A percentile compares a stretch with the other conserved stretches of the same genome.
These are phyloP conservation scores for Gastrodia elata DNA, from an alignment of 106 monocot genomes.

Conservation along the genomic window DNA sequence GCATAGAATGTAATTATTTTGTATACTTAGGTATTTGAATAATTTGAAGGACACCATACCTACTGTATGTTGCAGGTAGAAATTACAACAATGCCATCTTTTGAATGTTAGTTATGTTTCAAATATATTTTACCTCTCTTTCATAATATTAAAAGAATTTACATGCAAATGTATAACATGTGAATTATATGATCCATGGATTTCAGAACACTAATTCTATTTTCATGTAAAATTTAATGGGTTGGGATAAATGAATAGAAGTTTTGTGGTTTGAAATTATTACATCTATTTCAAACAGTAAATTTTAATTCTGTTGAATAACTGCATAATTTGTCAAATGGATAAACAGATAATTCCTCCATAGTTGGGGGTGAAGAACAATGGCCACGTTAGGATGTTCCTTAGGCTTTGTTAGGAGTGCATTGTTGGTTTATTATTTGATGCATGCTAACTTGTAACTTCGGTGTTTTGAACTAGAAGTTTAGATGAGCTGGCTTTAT, in stretches of 20 bases:
- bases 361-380: neutral
- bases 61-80: neutral
- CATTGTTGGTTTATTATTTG: neutral
- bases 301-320: neutral
- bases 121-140: neutral
- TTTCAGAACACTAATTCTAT: neutral
- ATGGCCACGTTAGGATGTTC: neutral
- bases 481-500: neutral
- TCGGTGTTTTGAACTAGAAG: neutral
- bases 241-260: neutral
- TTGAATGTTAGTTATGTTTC: neutral
- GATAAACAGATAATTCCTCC: neutral
- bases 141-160: neutral
- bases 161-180: neutral
- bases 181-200: neutral
- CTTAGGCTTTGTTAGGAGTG: neutral
- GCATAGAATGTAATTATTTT: neutral
- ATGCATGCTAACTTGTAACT: neutral
- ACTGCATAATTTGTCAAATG: no score
- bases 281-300: neutral
- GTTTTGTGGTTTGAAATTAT: neutral
- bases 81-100: neutral
- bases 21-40: neutral
- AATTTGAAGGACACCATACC: neutral
- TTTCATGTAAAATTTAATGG: neutral